A percentile compares a stretch with the other conserved stretches of the same genome.
Conservation (phyloP, 495 filamentous ascomycete genomes). For the Penicillium soppii region DNA sequence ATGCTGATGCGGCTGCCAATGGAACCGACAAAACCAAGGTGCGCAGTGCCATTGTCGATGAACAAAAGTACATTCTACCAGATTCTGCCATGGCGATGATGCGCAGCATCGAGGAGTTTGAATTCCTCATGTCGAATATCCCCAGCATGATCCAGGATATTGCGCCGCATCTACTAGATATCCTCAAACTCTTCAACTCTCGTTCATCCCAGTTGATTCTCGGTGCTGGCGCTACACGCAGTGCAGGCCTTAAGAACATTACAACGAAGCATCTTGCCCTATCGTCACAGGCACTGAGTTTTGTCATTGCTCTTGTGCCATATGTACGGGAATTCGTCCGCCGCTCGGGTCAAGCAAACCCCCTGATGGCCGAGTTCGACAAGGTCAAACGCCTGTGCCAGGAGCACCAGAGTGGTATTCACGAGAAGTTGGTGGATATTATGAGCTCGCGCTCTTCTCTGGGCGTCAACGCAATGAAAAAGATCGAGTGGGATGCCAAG, state of each 20-base stretch:
- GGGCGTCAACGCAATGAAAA: conserved; percentile 73
- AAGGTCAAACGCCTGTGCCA: conserved; percentile 85
- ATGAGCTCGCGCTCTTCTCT: conserved; percentile 77
- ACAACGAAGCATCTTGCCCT: conserved; percentile 94
- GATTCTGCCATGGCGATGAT: conserved; percentile 78
- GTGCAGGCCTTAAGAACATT: conserved; percentile 93
- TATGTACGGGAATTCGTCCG: conserved; percentile 90
- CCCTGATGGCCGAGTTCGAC: conserved; percentile 85
- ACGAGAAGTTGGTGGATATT: conserved; percentile 94
- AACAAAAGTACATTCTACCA: conserved; percentile 81
- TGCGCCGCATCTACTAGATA: conserved; percentile 66
- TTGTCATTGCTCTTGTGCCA: conserved; percentile 82
- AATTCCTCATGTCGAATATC: conserved; percentile 78
- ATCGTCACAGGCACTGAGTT: conserved; percentile 84
- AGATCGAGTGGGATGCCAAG: conserved; percentile 69
- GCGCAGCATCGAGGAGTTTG: conserved; percentile 74
- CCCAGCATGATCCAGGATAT: conserved; percentile 87
- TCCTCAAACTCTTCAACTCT: conserved; percentile 89
- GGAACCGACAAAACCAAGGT: conserved; percentile 65
- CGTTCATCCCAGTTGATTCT: conserved; percentile 91
- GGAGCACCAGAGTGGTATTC: conserved; percentile 90
- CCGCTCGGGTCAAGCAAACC: conserved; percentile 64
- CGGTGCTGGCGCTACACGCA: conserved; percentile 85
- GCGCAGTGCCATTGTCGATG: conserved; percentile 75
- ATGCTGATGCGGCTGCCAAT: conserved; percentile 41